Evolutionary conservation across 2,329 filamentous ascomycete species (phyloP).

Genomic region (Penicillium sp.): DNA sequence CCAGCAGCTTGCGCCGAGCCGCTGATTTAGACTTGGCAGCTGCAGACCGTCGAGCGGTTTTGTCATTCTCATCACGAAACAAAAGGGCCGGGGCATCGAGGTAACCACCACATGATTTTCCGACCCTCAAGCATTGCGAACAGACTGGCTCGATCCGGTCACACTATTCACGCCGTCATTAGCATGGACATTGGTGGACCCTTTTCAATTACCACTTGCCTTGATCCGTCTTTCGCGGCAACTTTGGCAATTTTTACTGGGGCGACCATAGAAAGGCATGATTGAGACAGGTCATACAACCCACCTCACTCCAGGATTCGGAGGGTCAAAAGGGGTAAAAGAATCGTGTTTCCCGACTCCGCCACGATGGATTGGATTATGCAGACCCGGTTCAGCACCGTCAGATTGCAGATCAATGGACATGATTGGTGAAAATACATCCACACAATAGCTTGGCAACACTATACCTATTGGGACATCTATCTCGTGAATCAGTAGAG

Average conservation of each 20-base stretch:
- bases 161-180: conserved; percentile 18
- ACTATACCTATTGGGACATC: too few relatives aligned
- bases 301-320: too few relatives aligned
- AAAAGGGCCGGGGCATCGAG: conserved; percentile 25
- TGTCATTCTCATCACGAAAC: conserved; percentile 30
- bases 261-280: conserved; percentile 25
- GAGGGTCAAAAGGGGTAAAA: too few relatives aligned
- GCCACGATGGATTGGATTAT: too few relatives aligned
- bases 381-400: too few relatives aligned
- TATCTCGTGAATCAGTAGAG: too few relatives aligned
- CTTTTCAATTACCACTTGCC: conserved; percentile 9
- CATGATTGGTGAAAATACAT: too few relatives aligned
- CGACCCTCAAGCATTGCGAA: conserved; percentile 29
- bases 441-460: too few relatives aligned
- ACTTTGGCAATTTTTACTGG: conserved; percentile 23
- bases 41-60: conserved; percentile 18
- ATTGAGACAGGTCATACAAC: too few relatives aligned
- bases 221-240: conserved; percentile 27
- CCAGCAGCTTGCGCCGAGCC: conserved; percentile 11
- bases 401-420: too few relatives aligned
- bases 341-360: too few relatives aligned
- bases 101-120: conserved; percentile 28
- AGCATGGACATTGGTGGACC: conserved; percentile 1
- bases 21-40: conserved; percentile 18
- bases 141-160: conserved; percentile 26